These are phyloP conservation scores for Pterocarpus santalinus DNA, from an alignment of 306 rosid species.

Conservation along the genomic window DNA sequence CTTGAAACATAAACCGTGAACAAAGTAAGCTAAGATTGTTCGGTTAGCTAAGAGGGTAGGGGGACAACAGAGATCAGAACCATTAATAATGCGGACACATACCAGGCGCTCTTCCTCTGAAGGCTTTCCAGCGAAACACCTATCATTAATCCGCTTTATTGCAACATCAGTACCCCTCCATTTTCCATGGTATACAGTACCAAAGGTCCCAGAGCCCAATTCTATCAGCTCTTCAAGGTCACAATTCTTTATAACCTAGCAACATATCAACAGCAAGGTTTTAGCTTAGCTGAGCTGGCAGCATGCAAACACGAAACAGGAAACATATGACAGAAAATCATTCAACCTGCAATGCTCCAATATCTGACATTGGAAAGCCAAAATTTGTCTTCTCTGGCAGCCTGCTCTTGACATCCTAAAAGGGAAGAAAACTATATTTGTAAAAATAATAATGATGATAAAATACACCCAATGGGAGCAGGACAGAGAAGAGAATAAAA, in stretches of 20 bases:
- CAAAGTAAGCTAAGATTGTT: slow-evolving; percentile 19
- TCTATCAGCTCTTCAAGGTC: slow-evolving; percentile 88
- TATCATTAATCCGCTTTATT: slow-evolving; percentile 87
- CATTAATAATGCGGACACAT: slow-evolving; percentile 34
- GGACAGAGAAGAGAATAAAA: neutral
- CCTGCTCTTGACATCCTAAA: slow-evolving; percentile 70
- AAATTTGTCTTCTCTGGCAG: slow-evolving; percentile 66
- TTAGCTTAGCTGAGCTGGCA: slow-evolving; percentile 37
- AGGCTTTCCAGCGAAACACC: slow-evolving; percentile 90
- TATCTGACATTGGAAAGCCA: slow-evolving; percentile 75
- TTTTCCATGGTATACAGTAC: slow-evolving; percentile 93
- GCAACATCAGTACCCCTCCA: slow-evolving; percentile 98
- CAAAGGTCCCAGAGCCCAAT: slow-evolving; percentile 61
- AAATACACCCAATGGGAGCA: slow-evolving; percentile 10
- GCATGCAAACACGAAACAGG: slow-evolving; percentile 28
- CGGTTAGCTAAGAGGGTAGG: slow-evolving; percentile 1
- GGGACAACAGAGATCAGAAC: slow-evolving; percentile 27
- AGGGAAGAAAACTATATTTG: neutral
- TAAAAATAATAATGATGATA: neutral
- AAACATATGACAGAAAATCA: slow-evolving; percentile 38
- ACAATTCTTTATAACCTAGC: slow-evolving; percentile 78
- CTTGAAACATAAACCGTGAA: slow-evolving; percentile 39
- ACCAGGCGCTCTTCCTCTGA: slow-evolving; percentile 96
- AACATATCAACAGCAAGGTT: slow-evolving; percentile 27
- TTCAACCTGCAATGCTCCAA: slow-evolving; percentile 87